phyloP scores from a whole-genome alignment of 2,329 filamentous ascomycete genomes.

The Diaporthe sp. region DNA sequence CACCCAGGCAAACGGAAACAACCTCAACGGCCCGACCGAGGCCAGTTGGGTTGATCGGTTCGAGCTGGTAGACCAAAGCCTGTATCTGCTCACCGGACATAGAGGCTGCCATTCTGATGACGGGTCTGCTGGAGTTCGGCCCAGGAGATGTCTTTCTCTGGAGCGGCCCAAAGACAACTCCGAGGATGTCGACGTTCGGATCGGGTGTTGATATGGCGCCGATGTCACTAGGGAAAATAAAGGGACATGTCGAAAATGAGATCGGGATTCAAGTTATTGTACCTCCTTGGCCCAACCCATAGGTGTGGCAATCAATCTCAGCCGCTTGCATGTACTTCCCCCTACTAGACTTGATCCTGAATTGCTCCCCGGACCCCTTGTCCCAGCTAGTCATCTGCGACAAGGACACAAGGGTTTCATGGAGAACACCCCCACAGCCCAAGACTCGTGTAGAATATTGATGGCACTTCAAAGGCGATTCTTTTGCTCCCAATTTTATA shows the following conservation, averaged over 20 bases:
- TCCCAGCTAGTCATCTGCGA: background rate
- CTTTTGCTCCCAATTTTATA: background rate
- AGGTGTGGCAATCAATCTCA: background rate
- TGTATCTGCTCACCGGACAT: slow-evolving; percentile 11
- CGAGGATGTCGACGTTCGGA: background rate
- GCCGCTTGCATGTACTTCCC: background rate
- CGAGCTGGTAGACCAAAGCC: background rate
- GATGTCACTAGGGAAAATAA: background rate
- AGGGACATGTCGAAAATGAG: background rate
- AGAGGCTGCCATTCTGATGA: background rate
- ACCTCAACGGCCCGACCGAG: background rate
- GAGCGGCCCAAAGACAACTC: background rate
- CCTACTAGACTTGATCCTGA: background rate
- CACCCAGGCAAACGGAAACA: background rate
- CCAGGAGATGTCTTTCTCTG: background rate
- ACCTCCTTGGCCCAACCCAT: background rate
- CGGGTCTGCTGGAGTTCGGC: background rate
- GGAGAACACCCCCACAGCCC: background rate
- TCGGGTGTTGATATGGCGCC: background rate
- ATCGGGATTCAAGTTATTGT: background rate
- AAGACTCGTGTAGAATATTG: background rate
- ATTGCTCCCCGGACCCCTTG: background rate
- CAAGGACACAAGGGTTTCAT: background rate
- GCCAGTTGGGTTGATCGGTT: background rate
- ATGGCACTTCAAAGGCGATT: background rate